These are phyloP conservation scores for Neoscytalidium dimidiatum DNA, from an alignment of 2,329 filamentous ascomycete species.

Conservation along the genomic window DNA sequence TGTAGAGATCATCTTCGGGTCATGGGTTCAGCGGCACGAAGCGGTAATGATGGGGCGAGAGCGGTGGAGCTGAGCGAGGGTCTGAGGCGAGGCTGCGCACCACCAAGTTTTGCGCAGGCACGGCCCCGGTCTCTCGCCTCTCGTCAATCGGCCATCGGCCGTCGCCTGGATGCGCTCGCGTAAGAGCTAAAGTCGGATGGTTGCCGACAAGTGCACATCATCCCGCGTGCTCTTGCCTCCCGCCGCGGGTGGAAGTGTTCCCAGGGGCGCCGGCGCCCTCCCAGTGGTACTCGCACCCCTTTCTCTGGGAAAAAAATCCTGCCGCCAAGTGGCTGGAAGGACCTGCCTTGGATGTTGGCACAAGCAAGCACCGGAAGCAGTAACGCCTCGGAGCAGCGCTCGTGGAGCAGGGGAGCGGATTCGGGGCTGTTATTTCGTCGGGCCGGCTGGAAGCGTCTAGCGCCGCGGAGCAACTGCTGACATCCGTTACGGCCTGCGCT, in stretches of 20 bases:
- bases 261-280: too few species aligned
- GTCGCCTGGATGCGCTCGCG: not conserved
- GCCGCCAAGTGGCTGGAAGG: not conserved
- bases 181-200: not conserved
- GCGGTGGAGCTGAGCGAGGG: not conserved
- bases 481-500: not conserved
- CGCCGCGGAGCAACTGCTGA: not conserved
- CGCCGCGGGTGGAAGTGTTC: too few species aligned
- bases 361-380: not conserved
- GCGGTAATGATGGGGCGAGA: not conserved
- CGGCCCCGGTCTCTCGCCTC: too few species aligned
- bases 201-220: not conserved
- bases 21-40: not conserved
- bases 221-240: not conserved
- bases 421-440: not conserved
- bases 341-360: not conserved
- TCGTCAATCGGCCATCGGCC: not conserved
- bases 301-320: not conserved
- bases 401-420: too few species aligned
- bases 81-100: not conserved
- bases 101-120: not conserved
- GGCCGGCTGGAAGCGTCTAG: not conserved
- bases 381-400: not conserved
- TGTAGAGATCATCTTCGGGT: not conserved
- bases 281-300: not conserved